These are phyloP conservation scores for Thermothielavioides terrestris DNA, from an alignment of 495 filamentous ascomycete species.

Conservation along the genomic window DNA sequence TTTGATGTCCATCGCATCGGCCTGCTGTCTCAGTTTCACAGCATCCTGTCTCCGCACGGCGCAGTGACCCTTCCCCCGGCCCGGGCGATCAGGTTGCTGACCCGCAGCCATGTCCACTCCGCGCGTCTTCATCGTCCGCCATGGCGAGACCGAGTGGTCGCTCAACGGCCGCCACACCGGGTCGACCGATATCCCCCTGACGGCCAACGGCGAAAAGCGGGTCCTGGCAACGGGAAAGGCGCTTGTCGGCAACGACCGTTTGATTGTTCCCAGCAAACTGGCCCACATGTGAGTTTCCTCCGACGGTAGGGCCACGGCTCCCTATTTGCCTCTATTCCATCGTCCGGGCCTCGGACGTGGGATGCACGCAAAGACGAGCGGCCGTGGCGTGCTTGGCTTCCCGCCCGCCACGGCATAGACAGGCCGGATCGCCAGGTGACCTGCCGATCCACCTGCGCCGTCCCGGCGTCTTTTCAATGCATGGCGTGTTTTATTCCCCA, in stretches of 20 bases:
- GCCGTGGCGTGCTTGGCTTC: too few relatives aligned
- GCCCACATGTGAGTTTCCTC: slow-evolving; percentile 54
- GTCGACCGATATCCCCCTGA: slow-evolving; percentile 75
- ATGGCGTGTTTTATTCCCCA: too few relatives aligned
- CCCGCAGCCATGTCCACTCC: slow-evolving; percentile 48
- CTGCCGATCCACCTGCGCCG: background rate
- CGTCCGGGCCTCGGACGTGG: background rate
- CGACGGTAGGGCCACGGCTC: too few relatives aligned
- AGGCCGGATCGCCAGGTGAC: too few relatives aligned
- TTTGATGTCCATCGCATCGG: background rate
- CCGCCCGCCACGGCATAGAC: too few relatives aligned
- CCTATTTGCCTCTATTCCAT: background rate
- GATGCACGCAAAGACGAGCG: too few relatives aligned
- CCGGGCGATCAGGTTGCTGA: background rate
- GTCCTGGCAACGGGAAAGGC: slow-evolving; percentile 73
- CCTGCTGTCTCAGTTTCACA: background rate
- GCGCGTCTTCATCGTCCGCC: slow-evolving; percentile 84
- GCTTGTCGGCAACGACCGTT: slow-evolving; percentile 71
- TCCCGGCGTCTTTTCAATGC: too few relatives aligned
- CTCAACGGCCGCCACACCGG: slow-evolving; percentile 89
- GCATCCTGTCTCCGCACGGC: background rate
- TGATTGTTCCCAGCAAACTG: slow-evolving; percentile 78
- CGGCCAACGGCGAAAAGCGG: slow-evolving; percentile 75
- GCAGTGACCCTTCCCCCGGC: background rate
- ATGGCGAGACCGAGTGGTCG: slow-evolving; percentile 95